Percentiles rank a stretch among this genome's conserved stretches.
These are phyloP conservation scores for Rhytidiadelphus loreus DNA, from an alignment of 225 moss, liverwort and hornwort species.

Conservation along the genomic window DNA sequence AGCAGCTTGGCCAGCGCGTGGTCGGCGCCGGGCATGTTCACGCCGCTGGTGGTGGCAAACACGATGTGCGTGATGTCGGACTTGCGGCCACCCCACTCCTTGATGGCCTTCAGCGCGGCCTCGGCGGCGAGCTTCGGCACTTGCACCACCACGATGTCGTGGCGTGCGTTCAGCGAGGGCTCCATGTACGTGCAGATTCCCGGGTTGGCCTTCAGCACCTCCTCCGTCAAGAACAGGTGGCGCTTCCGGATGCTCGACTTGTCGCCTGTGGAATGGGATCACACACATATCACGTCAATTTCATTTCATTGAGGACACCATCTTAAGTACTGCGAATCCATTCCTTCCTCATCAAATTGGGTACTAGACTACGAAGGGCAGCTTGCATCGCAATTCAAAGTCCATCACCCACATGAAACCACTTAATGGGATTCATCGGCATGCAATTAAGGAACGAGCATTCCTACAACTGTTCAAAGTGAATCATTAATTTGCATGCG, in stretches of 20 bases:
- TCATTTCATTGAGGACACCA: rapidly evolving
- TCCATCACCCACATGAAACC: background rate
- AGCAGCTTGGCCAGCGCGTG: background rate
- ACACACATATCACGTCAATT: background rate
- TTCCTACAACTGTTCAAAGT: too few relatives aligned
- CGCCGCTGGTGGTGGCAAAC: background rate
- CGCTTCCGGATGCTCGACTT: background rate
- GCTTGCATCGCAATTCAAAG: background rate
- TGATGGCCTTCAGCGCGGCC: background rate
- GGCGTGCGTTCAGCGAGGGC: background rate
- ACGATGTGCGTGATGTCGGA: background rate
- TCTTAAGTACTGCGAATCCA: too few relatives aligned
- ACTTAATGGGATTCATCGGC: rapidly evolving
- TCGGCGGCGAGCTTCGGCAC: background rate
- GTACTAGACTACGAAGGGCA: background rate
- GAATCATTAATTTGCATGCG: background rate
- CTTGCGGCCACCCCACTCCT: background rate
- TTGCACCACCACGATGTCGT: background rate
- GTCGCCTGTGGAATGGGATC: background rate
- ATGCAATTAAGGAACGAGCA: background rate
- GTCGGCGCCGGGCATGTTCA: background rate
- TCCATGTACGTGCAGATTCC: background rate
- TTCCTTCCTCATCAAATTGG: too few relatives aligned
- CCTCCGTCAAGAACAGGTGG: background rate
- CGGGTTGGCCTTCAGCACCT: background rate